Evolutionary conservation across 768 basidiomycete species (phyloP).

Genomic region (Auriscalpium orientale): DNA sequence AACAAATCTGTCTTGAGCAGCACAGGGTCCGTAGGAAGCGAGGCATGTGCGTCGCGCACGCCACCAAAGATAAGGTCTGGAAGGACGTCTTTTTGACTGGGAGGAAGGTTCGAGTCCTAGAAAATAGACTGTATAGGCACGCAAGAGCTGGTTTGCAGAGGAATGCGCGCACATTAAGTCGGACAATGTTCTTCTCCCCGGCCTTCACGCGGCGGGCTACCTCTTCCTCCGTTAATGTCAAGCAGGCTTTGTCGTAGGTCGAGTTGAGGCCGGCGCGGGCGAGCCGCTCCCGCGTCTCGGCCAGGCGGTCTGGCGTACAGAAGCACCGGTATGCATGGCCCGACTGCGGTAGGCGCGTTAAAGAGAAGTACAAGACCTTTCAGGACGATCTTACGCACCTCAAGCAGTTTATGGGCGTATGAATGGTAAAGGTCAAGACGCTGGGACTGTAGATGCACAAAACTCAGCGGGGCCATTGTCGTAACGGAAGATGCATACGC

Average conservation of each 20-base stretch:
- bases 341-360: slow-evolving; percentile 35
- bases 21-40: slow-evolving; percentile 82
- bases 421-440: slow-evolving; percentile 76
- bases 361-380: neutral
- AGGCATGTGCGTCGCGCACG: slow-evolving; percentile 67
- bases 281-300: slow-evolving; percentile 59
- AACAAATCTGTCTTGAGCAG: slow-evolving; percentile 87
- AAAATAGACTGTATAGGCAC: neutral
- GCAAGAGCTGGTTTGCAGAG: slow-evolving; percentile 2
- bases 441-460: slow-evolving; percentile 58
- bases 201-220: slow-evolving; percentile 63
- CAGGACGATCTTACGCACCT: slow-evolving; percentile 37
- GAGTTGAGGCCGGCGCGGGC: slow-evolving; percentile 66
- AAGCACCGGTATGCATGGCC: slow-evolving; percentile 95
- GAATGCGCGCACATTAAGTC: slow-evolving; percentile 67
- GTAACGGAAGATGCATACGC: slow-evolving; percentile 6
- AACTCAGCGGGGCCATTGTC: neutral
- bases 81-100: slow-evolving; percentile 30
- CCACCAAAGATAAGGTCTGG: slow-evolving; percentile 71
- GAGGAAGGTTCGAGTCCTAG: slow-evolving; percentile 54
- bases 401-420: slow-evolving; percentile 67
- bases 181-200: slow-evolving; percentile 74
- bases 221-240: slow-evolving; percentile 84
- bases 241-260: slow-evolving; percentile 84
- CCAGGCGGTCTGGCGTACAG: slow-evolving; percentile 69